Base-by-base conservation (phyloP, 192 early-diverging fungal species). In the Radiomyces spectabilis region DNA sequence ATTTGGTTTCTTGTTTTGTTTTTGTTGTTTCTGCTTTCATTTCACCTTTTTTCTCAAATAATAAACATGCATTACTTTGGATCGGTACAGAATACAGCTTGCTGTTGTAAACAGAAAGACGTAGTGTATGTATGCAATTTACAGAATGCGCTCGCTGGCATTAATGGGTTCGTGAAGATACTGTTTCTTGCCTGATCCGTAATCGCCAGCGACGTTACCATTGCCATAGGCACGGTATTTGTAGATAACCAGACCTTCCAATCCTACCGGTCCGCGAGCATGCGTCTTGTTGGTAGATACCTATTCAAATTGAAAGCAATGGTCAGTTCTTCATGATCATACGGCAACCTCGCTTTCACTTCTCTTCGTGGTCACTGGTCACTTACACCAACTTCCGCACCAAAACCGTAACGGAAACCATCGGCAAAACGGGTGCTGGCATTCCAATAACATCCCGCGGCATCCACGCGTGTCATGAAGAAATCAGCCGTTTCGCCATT, bases 261-360 rank as follows among this genome's bases (percentile, higher is more conserved):
- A 72, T 0, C 97, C 97, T 3, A 97, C 97, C 1, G 97, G 97
- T 3, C 97, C 97, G 47, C 97, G 82, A 8, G 97, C 97, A 65
- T 99, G 97, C 1, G 94, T 97, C 72, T 99, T 99, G 78, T 99
- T 99, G 48, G 97, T 99, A 59, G 88, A 91, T 25, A 90, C n/a
- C n/a, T n/a, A n/a, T n/a, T n/a, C n/a, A n/a, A n/a, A 80, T 72
- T 79, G 26, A 16, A 49, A 5, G 10, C 4, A 25, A 33, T 38
- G 30, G 18, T 33, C 18, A 27, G 35, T 31, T 24, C 25, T 12
- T 39, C 9, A 45, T 1, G 18, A 61, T 4, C 18, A 26, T 57
- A 42, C 3, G 26, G 12, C 24, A 12, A 65, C 26, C 7, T 0
- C 16, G 31, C 15, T 19, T 21, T 61, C 52, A 41, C 26, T 19